Conservation (phyloP, 495 filamentous ascomycete species). For the Penicillium ochrochloron region DNA sequence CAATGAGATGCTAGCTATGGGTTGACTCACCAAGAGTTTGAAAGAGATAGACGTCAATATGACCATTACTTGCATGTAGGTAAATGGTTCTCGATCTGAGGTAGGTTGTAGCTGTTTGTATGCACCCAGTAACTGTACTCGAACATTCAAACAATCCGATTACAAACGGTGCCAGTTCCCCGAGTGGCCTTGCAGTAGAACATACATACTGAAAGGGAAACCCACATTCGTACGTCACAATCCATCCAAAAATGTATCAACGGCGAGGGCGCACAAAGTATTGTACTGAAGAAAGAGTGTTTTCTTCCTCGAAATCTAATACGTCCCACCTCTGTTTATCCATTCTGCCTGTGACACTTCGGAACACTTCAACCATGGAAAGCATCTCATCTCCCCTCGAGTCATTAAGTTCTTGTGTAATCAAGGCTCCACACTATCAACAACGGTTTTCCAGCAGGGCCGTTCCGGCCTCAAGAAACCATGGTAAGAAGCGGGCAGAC, state of each 20-base stretch:
- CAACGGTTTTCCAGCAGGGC: conserved; percentile 35
- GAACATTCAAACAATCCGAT: neutral
- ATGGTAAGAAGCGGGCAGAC: conserved; percentile 20
- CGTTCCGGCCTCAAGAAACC: conserved; percentile 31
- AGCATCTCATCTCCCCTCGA: conserved; percentile 10
- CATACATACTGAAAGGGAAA: conserved; percentile 11
- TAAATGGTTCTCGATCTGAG: neutral
- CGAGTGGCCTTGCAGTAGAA: conserved; percentile 18
- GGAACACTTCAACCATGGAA: conserved; percentile 23
- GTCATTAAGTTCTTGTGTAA: conserved; percentile 14
- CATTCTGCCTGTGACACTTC: conserved; percentile 16
- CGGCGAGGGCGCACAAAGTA: neutral
- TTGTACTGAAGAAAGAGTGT: conserved; percentile 6
- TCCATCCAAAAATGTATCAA: neutral
- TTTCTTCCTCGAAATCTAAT: conserved; percentile 11
- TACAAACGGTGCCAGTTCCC: neutral
- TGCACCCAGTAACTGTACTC: neutral
- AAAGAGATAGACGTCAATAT: neutral
- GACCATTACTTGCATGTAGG: neutral
- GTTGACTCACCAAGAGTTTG: neutral
- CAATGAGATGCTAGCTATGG: conserved; percentile 7
- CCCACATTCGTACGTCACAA: conserved; percentile 9
- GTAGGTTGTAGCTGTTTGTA: neutral
- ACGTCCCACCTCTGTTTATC: conserved; percentile 14
- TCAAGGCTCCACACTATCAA: conserved; percentile 28